Base-by-base conservation (phyloP, 768 basidiomycete genomes). In the Mrakia blollopis region DNA sequence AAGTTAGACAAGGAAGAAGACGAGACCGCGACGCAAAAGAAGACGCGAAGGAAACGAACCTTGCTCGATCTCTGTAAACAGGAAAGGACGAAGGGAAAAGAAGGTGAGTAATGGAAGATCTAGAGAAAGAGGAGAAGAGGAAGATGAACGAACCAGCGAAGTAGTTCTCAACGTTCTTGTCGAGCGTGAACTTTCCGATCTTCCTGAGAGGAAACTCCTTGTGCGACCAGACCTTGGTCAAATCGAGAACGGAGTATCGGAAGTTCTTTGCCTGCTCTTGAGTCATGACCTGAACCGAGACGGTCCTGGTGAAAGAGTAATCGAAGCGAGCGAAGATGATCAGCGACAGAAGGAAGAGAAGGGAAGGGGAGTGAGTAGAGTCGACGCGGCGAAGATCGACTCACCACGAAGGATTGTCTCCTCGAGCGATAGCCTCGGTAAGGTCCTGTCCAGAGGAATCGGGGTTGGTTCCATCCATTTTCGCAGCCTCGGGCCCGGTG, bases 241-340 rank as follows among this genome's bases (percentile, higher is more conserved):
- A 86, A 84, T 95, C 94, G 79, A 94, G 88, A 75, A 95, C 87
- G 84, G 93, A 96, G 88, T 92, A 85, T 83, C 83, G 81, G 88
- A 91, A 93, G 54, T 87, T 87, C 86, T 95, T 92, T 21, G 94
- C 95, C 86, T 98, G 91, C 82, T 92, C 88, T 1, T 91, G 86
- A 0, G 93, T 94, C 93, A 97, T 96, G 23, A 90, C 93, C 91
- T 98, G 95, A 35, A 82, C 80, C 72, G 81, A 91, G 80, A 75
- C 77, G 30, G 75, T 80, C 61, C 73, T 78, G n/a, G n/a, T n/a
- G 57, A 1, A 13, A 2, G 1, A 9, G 2, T 11, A 5, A 57
- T n/a, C 10, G 3, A 14, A 57, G 25, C 16, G 73, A 57, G 74
- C 35, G 77, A 78, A 79, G n/a, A 6, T 41, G 44, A 23, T 67